These are phyloP conservation scores for Lodderomyces metapsilosis DNA, from an alignment of 1,139 yeast species.

Conservation along the genomic window DNA sequence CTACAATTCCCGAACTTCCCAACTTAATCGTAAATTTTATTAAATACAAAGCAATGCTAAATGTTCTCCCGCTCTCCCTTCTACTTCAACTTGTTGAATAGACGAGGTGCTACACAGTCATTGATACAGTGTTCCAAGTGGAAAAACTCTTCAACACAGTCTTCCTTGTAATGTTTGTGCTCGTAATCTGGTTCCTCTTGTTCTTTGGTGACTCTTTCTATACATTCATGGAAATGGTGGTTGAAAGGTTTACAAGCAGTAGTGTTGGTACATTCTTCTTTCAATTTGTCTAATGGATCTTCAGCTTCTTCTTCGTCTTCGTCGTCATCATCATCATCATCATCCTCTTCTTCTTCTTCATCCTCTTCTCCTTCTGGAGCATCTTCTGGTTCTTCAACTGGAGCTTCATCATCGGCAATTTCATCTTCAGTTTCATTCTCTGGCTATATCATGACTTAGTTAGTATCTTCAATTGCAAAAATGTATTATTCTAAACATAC, in stretches of 20 bases:
- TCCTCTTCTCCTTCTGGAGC: conserved; percentile 29
- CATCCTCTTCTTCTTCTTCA: conserved; percentile 59
- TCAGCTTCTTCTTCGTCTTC: conserved; percentile 74
- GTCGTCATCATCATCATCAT: conserved; percentile 71
- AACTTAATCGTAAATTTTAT: background rate
- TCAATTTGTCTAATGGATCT: conserved; percentile 68
- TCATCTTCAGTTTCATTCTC: conserved; percentile 33
- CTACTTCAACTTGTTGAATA: conserved; percentile 83
- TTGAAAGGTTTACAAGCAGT: conserved; percentile 69
- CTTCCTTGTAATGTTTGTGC: conserved; percentile 82
- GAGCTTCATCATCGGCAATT: conserved; percentile 43
- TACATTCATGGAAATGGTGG: conserved; percentile 94
- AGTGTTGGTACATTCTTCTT: conserved; percentile 66
- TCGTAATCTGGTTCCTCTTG: conserved; percentile 82
- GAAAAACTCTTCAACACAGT: conserved; percentile 97
- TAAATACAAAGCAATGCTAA: background rate
- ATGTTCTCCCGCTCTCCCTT: conserved; percentile 11
- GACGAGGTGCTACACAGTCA: conserved; percentile 89
- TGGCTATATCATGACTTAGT: no score
- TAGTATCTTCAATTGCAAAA: conserved; percentile 5
- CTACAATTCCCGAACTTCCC: background rate
- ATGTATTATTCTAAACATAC: conserved; percentile 31
- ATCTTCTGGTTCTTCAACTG: conserved; percentile 32
- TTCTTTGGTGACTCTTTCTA: conserved; percentile 88
- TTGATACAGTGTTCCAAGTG: conserved; percentile 92